Evolutionary conservation across 2,329 filamentous ascomycete genomes (phyloP), one percentile per base, ranked within the genome.

Genomic region (Ophiostoma sp.): DNA sequence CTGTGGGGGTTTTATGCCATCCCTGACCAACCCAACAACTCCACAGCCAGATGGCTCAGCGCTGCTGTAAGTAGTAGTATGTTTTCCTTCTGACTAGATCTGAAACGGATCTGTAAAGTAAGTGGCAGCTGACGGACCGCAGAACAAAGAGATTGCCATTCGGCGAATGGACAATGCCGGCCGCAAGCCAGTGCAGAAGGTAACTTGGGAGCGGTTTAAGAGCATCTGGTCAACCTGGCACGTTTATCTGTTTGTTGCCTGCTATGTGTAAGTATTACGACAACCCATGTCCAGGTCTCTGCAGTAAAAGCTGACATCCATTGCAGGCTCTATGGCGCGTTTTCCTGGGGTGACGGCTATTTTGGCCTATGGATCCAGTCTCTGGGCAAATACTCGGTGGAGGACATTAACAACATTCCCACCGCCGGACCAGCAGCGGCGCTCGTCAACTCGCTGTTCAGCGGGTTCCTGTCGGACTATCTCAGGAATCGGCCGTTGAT

Each of bases 321-420:
- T 27, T 27, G 27, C 27, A 52, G 47, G 7, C 47, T 52, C 9
- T 52, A 52, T 9, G 47, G 47, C n/a, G 47, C 47, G 18, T 52
- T 52, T n/a, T 52, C 47, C 47, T 52, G 47, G 47, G 47, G 47
- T n/a, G 47, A 52, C 47, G n/a, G 47, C 47, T 52, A 52, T n/a
- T 52, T 52, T 18, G 47, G n/a, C 47, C 47, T 52, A 16, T 52
- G 47, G 47, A 27, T 52, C 47, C 47, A 52, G 47, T 52, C 47
- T 2, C 47, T 52, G n/a, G 14, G 47, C 1, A 52, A 52, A 18
- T 52, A 52, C 47, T 52, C 47, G 14, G 47, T 52, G 3, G 16
- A 52, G 47, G 47, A 52, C 6, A 18, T 52, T n/a, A 52, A 52
- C 47, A 52, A 52, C n/a, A 52, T 52, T 27, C 47, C 47, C 47